A percentile compares a stretch with the other conserved stretches of the same genome.
Evolutionary conservation across 1,284 basidiomycete species (phyloP).

Genomic region (Entoloma clypeatum): DNA sequence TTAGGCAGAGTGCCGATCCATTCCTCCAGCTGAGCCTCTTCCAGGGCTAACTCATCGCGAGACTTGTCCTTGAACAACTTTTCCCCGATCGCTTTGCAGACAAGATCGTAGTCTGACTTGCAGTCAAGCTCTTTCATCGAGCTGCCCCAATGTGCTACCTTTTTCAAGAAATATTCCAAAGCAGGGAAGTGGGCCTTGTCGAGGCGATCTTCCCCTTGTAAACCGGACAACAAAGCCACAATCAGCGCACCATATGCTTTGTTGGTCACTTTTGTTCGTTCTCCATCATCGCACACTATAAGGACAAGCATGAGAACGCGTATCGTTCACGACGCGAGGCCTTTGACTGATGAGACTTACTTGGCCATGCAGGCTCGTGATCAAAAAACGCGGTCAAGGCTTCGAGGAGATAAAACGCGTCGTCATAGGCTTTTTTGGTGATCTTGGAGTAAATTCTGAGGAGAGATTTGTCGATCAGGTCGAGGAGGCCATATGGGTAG

Average conservation of each 20-base stretch:
- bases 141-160: conserved; percentile 29
- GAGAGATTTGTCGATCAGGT: conserved; percentile 33
- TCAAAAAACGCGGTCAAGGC: conserved; percentile 33
- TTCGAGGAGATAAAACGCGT: conserved; percentile 31
- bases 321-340: neutral
- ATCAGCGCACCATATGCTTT: conserved; percentile 36
- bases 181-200: conserved; percentile 30
- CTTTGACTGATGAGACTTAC: conserved; percentile 22
- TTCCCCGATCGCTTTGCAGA: conserved; percentile 36
- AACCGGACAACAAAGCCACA: conserved; percentile 33
- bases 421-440: conserved; percentile 32
- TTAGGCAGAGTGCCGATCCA: conserved; percentile 18
- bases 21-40: conserved; percentile 29
- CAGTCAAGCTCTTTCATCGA: conserved; percentile 21
- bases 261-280: conserved; percentile 32
- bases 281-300: conserved; percentile 36
- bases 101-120: conserved; percentile 25
- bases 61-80: conserved; percentile 32
- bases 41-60: conserved; percentile 23
- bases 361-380: conserved; percentile 28
- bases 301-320: neutral
- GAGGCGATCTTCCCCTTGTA: conserved; percentile 30
- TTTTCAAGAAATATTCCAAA: conserved; percentile 34
- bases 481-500: conserved; percentile 30
- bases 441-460: conserved; percentile 30